These are phyloP conservation scores for Manihot esculenta DNA, from an alignment of 441 rosid genomes.

Conservation along the genomic window DNA sequence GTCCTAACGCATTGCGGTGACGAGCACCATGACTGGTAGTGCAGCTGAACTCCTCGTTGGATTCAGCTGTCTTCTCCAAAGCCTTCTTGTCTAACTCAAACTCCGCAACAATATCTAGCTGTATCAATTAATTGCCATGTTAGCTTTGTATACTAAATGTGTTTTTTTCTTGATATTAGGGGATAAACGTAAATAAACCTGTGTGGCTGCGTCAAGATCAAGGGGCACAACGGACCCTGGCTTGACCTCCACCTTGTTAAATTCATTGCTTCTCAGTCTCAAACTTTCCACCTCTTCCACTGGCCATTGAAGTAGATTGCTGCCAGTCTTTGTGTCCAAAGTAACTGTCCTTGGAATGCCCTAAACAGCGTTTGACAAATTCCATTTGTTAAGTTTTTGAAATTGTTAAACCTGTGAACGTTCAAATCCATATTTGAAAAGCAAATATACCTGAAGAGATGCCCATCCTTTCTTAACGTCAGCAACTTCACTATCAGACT, in stretches of 20 bases:
- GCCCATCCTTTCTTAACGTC: conserved; percentile 95
- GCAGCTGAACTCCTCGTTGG: conserved; percentile 32
- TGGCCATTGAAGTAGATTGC: conserved; percentile 66
- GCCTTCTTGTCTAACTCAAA: conserved; percentile 44
- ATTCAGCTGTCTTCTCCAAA: conserved; percentile 29
- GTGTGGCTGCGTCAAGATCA: conserved; percentile 55
- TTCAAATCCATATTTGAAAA: not conserved
- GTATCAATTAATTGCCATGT: conserved; percentile 14
- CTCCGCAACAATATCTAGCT: conserved; percentile 70
- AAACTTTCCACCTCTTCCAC: conserved; percentile 66
- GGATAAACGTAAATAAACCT: conserved; percentile 34
- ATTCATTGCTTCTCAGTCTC: conserved; percentile 46
- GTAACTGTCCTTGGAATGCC: conserved; percentile 63
- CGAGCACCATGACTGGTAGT: conserved; percentile 40
- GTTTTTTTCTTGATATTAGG: not conserved
- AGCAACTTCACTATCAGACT: conserved; percentile 73
- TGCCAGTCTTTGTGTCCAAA: conserved; percentile 57
- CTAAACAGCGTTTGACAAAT: conserved; percentile 27
- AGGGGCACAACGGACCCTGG: conserved; percentile 59
- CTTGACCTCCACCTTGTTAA: conserved; percentile 40
- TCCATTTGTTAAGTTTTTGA: no score
- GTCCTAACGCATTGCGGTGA: conserved; percentile 60
- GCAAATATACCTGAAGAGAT: conserved; percentile 64
- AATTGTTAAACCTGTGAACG: not conserved
- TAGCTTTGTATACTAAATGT: not conserved